Base-by-base conservation (phyloP, 2,329 filamentous ascomycete species). In the Beauveria brongniartii region DNA sequence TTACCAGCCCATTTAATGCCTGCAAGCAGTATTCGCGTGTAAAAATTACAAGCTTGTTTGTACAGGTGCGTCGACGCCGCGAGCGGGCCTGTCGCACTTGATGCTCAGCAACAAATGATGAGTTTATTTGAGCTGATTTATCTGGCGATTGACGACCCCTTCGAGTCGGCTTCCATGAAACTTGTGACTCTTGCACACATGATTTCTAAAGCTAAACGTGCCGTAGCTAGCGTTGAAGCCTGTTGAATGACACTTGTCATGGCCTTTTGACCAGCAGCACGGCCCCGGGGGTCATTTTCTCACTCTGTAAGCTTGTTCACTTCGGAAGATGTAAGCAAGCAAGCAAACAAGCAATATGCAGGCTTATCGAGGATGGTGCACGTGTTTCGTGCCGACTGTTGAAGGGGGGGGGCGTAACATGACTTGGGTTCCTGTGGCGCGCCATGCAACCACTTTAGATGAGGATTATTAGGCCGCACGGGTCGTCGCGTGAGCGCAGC, bases 401-500 rank as follows among this genome's bases (percentile, higher is more conserved):
- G 30, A 3, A 3, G 1, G 26, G 7, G 6, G 28, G n/a, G 3
- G 43, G 40, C 47, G 54, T 56, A 56, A 56, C 54, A 56, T 56
- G 54, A 56, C 43, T 48, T 56, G 43, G 12, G 10, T 24, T 48
- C 7, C 43, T 56, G 54, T 34, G 54, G 54, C 54, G 53, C 53
- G 43, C 54, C 43, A 47, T 48, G 54, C 54, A 56, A 48, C 54
- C 54, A 56, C 54, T 56, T 55, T 56, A 43, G n/a, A 16, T 41
- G 24, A 56, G 22, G 24, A n/a, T 44, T 41, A 34, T 47, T 44
- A 10, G 20, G 14, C 26, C n/a, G 28, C 20, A 14, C 54, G 30
- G 30, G 30, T 34, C 54, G 30, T 56, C 54, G 54, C 54, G 54
- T 56, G 54, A 56, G 30, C 20, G 14, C 43, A 40, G n/a, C 43